Percentiles rank a stretch among this genome's conserved stretches.
Conservation (phyloP, 805 yeast genomes). For the Monosporozyma aquatica region DNA sequence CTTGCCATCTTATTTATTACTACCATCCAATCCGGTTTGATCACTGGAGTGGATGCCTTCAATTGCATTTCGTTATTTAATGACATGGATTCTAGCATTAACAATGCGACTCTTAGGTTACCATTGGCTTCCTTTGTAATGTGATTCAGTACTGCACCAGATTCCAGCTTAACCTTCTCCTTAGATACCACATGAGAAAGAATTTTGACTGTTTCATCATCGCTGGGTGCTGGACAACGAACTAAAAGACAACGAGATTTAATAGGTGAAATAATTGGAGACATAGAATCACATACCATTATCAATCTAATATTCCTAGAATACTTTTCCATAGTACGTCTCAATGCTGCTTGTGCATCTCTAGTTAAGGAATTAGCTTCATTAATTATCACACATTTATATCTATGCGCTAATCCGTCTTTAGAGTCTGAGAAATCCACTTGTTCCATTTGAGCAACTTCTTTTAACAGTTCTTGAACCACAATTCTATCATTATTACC, state of each 20-base stretch:
- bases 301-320: constrained; percentile 79
- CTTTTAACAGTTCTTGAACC: constrained; percentile 87
- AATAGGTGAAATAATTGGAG: constrained; percentile 88
- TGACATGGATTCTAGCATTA: constrained; percentile 73
- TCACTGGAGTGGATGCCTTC: constrained; percentile 39
- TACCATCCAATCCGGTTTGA: constrained; percentile 84
- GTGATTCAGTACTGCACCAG: constrained; percentile 37
- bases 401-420: constrained; percentile 41
- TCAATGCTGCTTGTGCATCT: constrained; percentile 91
- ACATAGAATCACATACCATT: constrained; percentile 79
- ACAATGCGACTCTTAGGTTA: constrained; percentile 67
- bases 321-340: constrained; percentile 94
- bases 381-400: constrained; percentile 76
- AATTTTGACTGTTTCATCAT: constrained; percentile 47
- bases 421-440: constrained; percentile 60
- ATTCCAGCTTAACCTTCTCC: constrained; percentile 41
- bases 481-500: constrained; percentile 93
- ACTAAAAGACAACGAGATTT: constrained; percentile 83
- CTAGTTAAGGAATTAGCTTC: constrained; percentile 85
- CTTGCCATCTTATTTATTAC: constrained; percentile 60
- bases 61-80: constrained; percentile 53
- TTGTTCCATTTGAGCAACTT: constrained; percentile 90
- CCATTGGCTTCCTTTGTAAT: constrained; percentile 53
- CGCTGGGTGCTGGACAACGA: constrained; percentile 77
- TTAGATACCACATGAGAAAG: constrained; percentile 45